Evolutionary conservation across 1,284 basidiomycete genomes (phyloP).

Genomic region (Singerocomus inundabilis): DNA sequence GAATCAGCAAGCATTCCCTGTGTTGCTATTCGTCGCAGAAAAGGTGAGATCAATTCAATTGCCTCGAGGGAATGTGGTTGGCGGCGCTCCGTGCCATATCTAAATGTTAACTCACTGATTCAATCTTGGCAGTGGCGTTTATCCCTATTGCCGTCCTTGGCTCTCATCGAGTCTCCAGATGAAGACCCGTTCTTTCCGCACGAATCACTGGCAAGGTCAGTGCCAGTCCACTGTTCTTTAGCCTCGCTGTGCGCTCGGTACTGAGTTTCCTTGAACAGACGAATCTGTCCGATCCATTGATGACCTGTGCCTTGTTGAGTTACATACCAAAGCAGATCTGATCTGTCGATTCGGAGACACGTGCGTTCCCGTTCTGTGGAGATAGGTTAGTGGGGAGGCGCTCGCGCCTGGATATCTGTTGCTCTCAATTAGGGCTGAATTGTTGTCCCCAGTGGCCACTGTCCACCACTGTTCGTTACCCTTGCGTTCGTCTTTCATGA

Average conservation of each 20-base stretch:
- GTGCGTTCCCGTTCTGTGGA: not conserved
- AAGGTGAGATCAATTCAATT: not conserved
- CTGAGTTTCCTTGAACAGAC: not conserved
- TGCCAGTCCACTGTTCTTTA: not conserved
- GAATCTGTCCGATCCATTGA: not conserved
- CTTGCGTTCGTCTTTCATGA: not conserved
- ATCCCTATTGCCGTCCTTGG: not conserved
- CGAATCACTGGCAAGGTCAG: not conserved
- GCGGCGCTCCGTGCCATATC: not conserved
- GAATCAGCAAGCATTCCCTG: not conserved
- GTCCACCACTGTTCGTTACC: not conserved
- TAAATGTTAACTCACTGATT: not conserved
- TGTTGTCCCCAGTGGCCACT: too few species aligned
- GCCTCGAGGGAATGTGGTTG: not conserved
- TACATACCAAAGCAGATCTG: not conserved
- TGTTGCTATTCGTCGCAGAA: too few species aligned
- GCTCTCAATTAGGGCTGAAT: too few species aligned
- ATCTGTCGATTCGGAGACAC: not conserved
- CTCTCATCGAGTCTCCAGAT: not conserved
- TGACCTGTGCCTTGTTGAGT: not conserved
- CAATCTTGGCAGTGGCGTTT: not conserved
- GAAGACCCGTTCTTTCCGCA: slow-evolving; percentile 1
- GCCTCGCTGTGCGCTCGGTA: not conserved
- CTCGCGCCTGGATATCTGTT: not conserved
- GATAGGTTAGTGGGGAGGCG: not conserved